Evolutionary conservation across 371 early-diverging fungal species (phyloP).

Genomic region (Haplosporangium sp.): DNA sequence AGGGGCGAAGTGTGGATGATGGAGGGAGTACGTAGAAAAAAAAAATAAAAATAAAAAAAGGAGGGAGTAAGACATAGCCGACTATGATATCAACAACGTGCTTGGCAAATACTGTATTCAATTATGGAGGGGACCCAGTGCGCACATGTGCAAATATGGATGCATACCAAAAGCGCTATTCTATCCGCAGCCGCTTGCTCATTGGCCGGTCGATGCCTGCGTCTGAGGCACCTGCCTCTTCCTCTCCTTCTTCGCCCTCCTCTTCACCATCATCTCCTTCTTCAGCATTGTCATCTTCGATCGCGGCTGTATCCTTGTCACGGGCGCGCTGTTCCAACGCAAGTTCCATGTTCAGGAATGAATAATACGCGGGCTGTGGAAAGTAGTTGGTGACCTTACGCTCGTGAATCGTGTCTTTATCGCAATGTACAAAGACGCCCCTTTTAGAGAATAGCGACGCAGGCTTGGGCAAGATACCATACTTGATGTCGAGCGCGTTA

Average conservation of each 20-base stretch:
- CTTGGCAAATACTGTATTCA: not conserved
- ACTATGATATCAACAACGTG: not conserved
- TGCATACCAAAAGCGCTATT: not conserved
- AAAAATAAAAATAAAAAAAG: not conserved
- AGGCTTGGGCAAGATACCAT: conserved; percentile 19
- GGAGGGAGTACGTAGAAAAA: not conserved
- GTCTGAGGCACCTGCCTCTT: not conserved
- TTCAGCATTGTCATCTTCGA: not conserved
- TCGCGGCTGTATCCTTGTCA: not conserved
- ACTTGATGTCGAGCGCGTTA: conserved; percentile 11
- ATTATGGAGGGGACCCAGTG: not conserved
- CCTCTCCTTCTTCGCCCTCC: conserved; percentile 6
- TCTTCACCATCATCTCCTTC: conserved; percentile 12
- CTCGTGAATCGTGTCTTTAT: conserved; percentile 35
- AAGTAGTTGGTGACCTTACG: conserved; percentile 44
- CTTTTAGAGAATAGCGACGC: conserved; percentile 34
- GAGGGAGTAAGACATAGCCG: not conserved
- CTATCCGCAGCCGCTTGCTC: conserved; percentile 2
- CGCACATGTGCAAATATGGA: not conserved
- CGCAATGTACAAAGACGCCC: conserved; percentile 14
- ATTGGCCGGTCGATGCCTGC: not conserved
- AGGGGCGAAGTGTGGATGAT: not conserved
- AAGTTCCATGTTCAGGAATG: conserved; percentile 29
- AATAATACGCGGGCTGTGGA: conserved; percentile 29
- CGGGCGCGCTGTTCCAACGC: not conserved